Evolutionary conservation across 495 filamentous ascomycete species (phyloP), one percentile per base, ranked within the genome.

Genomic region (Aspergillus bridgeri): DNA sequence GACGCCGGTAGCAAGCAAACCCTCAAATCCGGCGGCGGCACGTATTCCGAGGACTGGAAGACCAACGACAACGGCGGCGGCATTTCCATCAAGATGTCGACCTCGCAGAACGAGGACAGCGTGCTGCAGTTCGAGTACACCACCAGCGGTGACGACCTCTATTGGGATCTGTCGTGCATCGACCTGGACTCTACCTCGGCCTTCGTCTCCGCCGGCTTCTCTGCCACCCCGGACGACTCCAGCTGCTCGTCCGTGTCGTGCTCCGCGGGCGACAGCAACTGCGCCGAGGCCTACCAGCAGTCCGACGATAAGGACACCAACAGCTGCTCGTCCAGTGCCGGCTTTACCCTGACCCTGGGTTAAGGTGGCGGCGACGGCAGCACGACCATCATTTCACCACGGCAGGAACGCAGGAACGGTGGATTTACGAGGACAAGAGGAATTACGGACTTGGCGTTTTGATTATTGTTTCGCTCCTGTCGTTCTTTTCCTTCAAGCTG

Each of bases 61-160:
- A 71, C 61, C 57, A 72, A 68, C 62, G 51, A 70, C 53, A 65
- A 72, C 61, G 73, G 73, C 42, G 69, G 71, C 44, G 73, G 73
- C 46, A 62, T 76, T 57, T 78, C 75, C 24, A 72, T 78, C 64
- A 78, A 78, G 65, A 61, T 78, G 52, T 61, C 70, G 33, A 75
- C 74, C 47, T 56, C 52, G 42, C 21, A 60, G 25, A 53, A 60
- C 51, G 22, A 59, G 54, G 53, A 50, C 58, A 65, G 62, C 53
- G 69, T 78, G 15, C 63, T 78, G 5, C 75, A 78, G 51, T 70
- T 66, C 56, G 68, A 70, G 56, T 70, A 70, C 61, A 66, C 61
- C 48, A 43, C 38, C 21, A 42, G 56, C 20, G 63, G 57, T 38
- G 58, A 60, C 17, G 60, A n/a, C 13, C 59, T 70, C 27, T 68